Evolutionary conservation across 1,284 basidiomycete species (phyloP).

Genomic region (Microbotryum lychnidis-dioicae): DNA sequence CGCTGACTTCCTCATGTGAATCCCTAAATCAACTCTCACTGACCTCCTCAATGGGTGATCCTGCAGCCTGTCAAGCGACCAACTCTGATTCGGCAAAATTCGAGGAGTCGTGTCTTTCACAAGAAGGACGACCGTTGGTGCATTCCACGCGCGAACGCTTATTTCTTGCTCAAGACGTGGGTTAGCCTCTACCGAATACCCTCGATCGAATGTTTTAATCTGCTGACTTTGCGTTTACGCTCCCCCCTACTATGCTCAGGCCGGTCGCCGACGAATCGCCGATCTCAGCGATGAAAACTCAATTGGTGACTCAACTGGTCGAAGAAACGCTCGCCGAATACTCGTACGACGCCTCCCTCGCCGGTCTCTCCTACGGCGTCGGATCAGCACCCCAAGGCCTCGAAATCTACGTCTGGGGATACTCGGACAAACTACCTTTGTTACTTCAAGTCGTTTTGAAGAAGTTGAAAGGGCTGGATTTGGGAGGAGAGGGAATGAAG

Average conservation of each 20-base stretch:
- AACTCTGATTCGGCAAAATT: conserved; percentile 61
- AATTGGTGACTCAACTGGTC: conserved; percentile 75
- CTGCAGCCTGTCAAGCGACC: conserved; percentile 62
- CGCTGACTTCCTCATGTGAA: neutral
- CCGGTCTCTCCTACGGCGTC: conserved; percentile 72
- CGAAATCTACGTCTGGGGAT: conserved; percentile 58
- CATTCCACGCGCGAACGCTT: conserved; percentile 51
- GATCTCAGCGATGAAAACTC: conserved; percentile 42
- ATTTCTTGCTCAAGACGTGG: conserved; percentile 18
- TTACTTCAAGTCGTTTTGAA: conserved; percentile 67
- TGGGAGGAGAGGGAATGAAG: conserved; percentile 51
- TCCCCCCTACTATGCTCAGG: conserved; percentile 15
- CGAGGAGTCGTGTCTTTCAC: conserved; percentile 70
- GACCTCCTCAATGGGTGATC: neutral
- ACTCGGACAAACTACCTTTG: conserved; percentile 84
- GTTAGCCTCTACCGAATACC: neutral
- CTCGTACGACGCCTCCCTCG: conserved; percentile 83
- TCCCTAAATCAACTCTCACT: neutral
- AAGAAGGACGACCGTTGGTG: conserved; percentile 93
- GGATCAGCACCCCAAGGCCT: conserved; percentile 62
- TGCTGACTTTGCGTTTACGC: neutral
- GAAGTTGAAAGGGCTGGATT: conserved; percentile 57
- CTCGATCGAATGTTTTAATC: too few relatives aligned
- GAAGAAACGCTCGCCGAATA: conserved; percentile 82
- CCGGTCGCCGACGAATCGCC: conserved; percentile 39